Evolutionary conservation across 108 stramenopile genomes (phyloP), one percentile per base, ranked within the genome.

Genomic region (Skeletonema marinoi): DNA sequence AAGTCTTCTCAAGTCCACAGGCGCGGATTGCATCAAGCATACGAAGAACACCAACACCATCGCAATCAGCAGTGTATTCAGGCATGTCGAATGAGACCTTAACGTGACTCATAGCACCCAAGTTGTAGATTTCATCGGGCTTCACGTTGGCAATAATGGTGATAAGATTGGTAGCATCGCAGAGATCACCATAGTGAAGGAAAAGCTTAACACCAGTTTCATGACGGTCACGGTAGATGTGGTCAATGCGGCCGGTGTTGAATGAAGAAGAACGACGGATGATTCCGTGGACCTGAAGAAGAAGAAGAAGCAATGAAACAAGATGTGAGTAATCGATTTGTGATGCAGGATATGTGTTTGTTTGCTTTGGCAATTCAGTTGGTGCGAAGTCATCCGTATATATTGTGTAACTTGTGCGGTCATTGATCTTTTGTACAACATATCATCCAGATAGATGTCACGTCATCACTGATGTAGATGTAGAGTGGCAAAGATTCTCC

Each of bases 41-140:
- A 76, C 99, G 95, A 21, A 99, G 92, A 19, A 98, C 96, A 71
- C 99, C 99, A 14, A 99, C 83, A 46, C 97, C 99, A 63, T 98
- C 98, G 60, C 90, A 94, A 68, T 99, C 98, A 44, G 99, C 99
- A 32, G 98, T 98, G 90, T 99, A 99, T 87, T 99, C 99, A 25
- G 96, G 94, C 99, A 99, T 99, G 69, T 99, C 98, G 77, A 99
- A 99, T 46, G 95, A 96, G 39, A 96, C 97, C 95, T 98, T 98
- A 70, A 99, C 99, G 85, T 99, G 99, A 87, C 94, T 96, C 98
- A 98, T 98, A 62, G 99, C 99, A 21, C 98, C 99, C 64, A 99
- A 87, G 82, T 99, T 99, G 96, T 98, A 99, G 65, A 99, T 93
- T 85, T 99, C 99, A 60, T 87, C 80, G 30, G 99, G 99, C 68